phyloP scores from a whole-genome alignment of 371 early-diverging fungal species.

The Lichtheimia ornata region DNA sequence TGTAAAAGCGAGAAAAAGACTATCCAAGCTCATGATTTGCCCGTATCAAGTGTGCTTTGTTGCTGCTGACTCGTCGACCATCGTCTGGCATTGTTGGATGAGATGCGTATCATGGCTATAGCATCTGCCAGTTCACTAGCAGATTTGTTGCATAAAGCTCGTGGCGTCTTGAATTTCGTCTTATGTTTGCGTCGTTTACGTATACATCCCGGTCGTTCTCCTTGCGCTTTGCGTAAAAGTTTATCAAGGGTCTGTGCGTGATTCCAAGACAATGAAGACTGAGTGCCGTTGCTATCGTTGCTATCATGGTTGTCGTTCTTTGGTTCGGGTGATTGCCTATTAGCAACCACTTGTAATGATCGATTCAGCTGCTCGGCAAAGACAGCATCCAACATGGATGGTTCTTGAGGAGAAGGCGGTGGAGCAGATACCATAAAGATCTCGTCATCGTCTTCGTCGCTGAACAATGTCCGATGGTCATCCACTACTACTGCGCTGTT shows the following conservation, averaged over 20 bases:
- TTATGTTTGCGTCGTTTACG: not conserved
- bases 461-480: not conserved
- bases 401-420: conserved; percentile 22
- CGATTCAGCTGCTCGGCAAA: conserved; percentile 20
- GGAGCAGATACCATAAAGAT: conserved; percentile 16
- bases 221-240: conserved; percentile 10
- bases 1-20: too few species aligned
- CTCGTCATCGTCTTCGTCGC: conserved; percentile 17
- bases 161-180: not conserved
- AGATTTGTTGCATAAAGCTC: conserved; percentile 12
- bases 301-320: not conserved
- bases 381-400: conserved; percentile 19
- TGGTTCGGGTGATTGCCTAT: not conserved
- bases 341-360: conserved; percentile 15
- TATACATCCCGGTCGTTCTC: conserved; percentile 9
- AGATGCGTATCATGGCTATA: conserved; percentile 17
- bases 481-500: not conserved
- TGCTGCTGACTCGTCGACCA: not conserved
- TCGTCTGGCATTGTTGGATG: not conserved
- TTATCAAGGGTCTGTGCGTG: conserved; percentile 18
- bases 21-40: not conserved
- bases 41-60: not conserved
- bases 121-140: conserved; percentile 19
- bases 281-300: not conserved
- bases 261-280: conserved; percentile 7